Percentiles rank a stretch among this genome's conserved stretches.
Evolutionary conservation across 257 asterid genomes (phyloP).

Genomic region (Forsythia viridissima): DNA sequence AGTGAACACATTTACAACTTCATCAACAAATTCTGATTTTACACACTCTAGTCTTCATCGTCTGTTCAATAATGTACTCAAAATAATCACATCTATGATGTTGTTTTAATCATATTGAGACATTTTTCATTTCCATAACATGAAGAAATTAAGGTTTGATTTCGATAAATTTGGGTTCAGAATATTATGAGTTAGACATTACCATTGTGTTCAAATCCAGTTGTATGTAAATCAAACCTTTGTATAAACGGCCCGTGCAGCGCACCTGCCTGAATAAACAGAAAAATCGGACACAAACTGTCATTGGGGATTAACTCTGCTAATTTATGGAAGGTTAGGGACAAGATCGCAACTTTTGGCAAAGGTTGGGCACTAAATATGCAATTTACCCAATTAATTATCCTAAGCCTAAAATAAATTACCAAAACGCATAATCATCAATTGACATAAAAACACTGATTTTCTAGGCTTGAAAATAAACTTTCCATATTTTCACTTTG

Average conservation of each 20-base stretch:
- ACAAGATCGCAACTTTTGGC: not conserved
- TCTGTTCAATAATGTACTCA: not conserved
- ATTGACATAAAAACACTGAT: not conserved
- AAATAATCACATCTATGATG: not conserved
- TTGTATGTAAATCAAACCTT: no score
- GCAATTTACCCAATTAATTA: not conserved
- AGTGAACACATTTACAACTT: slow-evolving; percentile 33
- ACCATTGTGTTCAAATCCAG: not conserved
- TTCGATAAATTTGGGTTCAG: not conserved
- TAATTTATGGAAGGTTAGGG: not conserved
- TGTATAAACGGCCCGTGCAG: no score
- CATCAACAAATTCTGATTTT: slow-evolving; percentile 18
- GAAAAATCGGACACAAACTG: no score
- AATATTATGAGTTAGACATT: not conserved
- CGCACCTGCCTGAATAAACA: no score
- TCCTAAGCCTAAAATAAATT: no score
- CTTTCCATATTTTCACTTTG: not conserved
- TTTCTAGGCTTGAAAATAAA: not conserved
- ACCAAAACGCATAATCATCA: no score
- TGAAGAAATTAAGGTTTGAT: not conserved
- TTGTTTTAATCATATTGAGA: not conserved
- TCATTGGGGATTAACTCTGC: no score
- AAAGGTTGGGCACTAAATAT: not conserved
- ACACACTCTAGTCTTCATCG: not conserved
- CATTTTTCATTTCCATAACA: not conserved